A percentile compares a stretch with the other conserved stretches of the same genome.
phyloP scores from a whole-genome alignment of 495 filamentous ascomycete species.

The Parathielavia hyrcaniae region DNA sequence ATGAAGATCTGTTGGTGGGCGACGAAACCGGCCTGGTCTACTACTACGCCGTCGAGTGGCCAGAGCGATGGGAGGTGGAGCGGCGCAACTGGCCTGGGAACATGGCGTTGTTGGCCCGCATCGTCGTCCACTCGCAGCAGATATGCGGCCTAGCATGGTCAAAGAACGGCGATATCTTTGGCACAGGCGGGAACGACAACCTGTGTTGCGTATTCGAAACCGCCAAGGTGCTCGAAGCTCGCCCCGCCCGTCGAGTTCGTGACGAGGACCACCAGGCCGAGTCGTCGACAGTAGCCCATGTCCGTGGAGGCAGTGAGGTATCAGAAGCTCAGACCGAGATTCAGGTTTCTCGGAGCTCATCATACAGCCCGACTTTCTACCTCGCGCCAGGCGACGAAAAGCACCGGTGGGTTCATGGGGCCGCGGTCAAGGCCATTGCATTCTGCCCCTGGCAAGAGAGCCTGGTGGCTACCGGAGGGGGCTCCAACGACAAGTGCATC shows the following conservation, averaged over 20 bases:
- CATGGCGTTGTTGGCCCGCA: slow-evolving; percentile 69
- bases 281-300: background rate
- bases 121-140: slow-evolving; percentile 78
- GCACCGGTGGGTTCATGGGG: slow-evolving; percentile 70
- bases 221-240: slow-evolving; percentile 47
- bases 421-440: slow-evolving; percentile 93
- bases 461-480: slow-evolving; percentile 85
- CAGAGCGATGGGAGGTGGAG: slow-evolving; percentile 49
- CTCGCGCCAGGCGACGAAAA: slow-evolving; percentile 51
- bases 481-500: slow-evolving; percentile 88
- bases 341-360: background rate
- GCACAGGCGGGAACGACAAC: slow-evolving; percentile 91
- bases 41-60: slow-evolving; percentile 90
- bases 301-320: slow-evolving; percentile 4
- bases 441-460: slow-evolving; percentile 93
- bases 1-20: slow-evolving; percentile 80
- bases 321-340: slow-evolving; percentile 16
- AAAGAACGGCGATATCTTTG: slow-evolving; percentile 65
- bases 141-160: slow-evolving; percentile 93
- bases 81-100: slow-evolving; percentile 63
- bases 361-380: slow-evolving; percentile 18
- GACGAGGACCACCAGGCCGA: slow-evolving; percentile 8
- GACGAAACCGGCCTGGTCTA: slow-evolving; percentile 82
- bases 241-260: background rate
- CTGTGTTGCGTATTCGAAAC: slow-evolving; percentile 74